A percentile compares a stretch with the other conserved stretches of the same genome.
Evolutionary conservation across 371 early-diverging fungal genomes (phyloP).

Genomic region (Umbelopsis sp.): DNA sequence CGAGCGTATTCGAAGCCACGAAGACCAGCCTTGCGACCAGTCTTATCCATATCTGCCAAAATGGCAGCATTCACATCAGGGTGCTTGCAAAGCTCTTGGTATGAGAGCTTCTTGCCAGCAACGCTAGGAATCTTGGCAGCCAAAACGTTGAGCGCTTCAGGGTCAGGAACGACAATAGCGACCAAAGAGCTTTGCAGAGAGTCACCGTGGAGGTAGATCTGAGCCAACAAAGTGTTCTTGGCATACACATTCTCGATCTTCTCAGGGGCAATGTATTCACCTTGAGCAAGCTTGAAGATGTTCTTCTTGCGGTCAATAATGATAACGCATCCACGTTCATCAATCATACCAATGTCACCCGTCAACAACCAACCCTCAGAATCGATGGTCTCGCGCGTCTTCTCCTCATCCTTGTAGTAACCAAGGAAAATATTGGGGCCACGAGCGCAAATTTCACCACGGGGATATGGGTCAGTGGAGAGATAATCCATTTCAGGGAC

Average conservation of each 20-base stretch:
- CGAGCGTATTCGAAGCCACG: constrained; percentile 62
- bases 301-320: constrained; percentile 98
- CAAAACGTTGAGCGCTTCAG: constrained; percentile 54
- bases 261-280: constrained; percentile 98
- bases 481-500: constrained; percentile 91
- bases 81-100: constrained; percentile 56
- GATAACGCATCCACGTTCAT: constrained; percentile 63
- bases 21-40: constrained; percentile 63
- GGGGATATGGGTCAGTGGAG: constrained; percentile 76
- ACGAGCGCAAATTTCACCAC: constrained; percentile 91
- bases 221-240: constrained; percentile 62
- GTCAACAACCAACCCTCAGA: constrained; percentile 94
- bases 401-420: constrained; percentile 84
- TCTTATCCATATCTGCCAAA: constrained; percentile 57
- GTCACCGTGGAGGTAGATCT: constrained; percentile 84
- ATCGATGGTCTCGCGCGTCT: constrained; percentile 81
- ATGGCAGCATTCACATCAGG: constrained; percentile 62
- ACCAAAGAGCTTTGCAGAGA: constrained; percentile 79
- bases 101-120: constrained; percentile 30
- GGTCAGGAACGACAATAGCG: constrained; percentile 84
- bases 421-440: constrained; percentile 83
- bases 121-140: constrained; percentile 39
- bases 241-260: constrained; percentile 83
- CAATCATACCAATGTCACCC: constrained; percentile 86
- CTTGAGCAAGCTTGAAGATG: constrained; percentile 93